Percentiles rank a stretch among this genome's conserved stretches.
phyloP scores from a whole-genome alignment of 371 early-diverging fungal genomes.

The Rhizopus sp. region DNA sequence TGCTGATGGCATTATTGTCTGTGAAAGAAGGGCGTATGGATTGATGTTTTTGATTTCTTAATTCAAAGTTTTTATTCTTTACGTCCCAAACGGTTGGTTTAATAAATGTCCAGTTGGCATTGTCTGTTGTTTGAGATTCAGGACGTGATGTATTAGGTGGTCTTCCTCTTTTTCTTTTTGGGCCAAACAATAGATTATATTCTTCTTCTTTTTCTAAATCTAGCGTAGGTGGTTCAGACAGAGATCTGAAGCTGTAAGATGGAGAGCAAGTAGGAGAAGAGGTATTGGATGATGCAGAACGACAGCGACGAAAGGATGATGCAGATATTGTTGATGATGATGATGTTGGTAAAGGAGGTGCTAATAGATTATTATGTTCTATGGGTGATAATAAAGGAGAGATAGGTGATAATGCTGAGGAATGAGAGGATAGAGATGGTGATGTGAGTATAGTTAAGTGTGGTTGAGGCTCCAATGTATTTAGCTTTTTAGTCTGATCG shows the following conservation, averaged over 20 bases:
- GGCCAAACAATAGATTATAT: constrained; percentile 17
- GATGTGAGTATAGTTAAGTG: not conserved
- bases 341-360: constrained; percentile 9
- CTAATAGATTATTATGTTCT: constrained; percentile 8
- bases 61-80: constrained; percentile 8
- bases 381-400: constrained; percentile 13
- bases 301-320: constrained; percentile 12
- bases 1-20: constrained; percentile 18
- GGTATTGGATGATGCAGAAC: constrained; percentile 9
- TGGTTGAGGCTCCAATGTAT: not conserved
- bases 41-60: not conserved
- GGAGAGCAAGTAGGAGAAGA: constrained; percentile 20
- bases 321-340: constrained; percentile 3
- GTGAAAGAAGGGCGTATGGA: constrained; percentile 12
- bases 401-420: not conserved
- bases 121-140: constrained; percentile 18
- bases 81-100: constrained; percentile 39
- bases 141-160: constrained; percentile 43
- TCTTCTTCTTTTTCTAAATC: constrained; percentile 14
- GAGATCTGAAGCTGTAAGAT: constrained; percentile 24
- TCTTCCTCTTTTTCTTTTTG: constrained; percentile 45
- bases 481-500: constrained; percentile 8
- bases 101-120: constrained; percentile 26
- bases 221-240: constrained; percentile 29
- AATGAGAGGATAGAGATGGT: not conserved